Evolutionary conservation across 2,329 filamentous ascomycete genomes (phyloP), one percentile per base, ranked within the genome.

Genomic region (Davidsoniella virescens): DNA sequence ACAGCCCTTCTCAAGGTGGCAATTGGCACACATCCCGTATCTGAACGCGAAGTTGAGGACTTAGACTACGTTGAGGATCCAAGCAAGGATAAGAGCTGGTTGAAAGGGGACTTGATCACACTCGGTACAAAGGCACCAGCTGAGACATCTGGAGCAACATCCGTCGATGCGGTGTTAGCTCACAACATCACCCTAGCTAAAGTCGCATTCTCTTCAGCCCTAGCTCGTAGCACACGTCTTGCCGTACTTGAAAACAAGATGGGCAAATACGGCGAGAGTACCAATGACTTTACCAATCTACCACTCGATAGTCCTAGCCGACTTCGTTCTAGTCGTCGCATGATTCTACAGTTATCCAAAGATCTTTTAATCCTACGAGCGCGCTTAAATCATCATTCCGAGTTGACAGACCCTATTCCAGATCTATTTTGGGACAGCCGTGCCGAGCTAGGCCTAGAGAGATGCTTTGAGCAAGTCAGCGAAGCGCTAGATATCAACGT

Each of bases 351-450:
- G 57, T 94, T 95, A 66, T 96, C 92, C 0, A 92, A 92, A 54
- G 87, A 96, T 64, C 73, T 98, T 5, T 75, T 96, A 16, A 83
- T 81, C 59, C 78, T 96, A 47, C 82, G 92, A 44, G 90, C 90
- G 1, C 87, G 94, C 60, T 73, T 98, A 45, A 98, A 98, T 61
- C 82, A 96, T 58, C 96, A 96, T 68, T 94, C 87, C 1, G 92
- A 96, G 64, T 76, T 98, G 33, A 96, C 92, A 0, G 92, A 98
- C 66, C 87, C 85, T 16, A 73, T 96, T 16, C 92, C 92, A 0
- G 92, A 98, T 65, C 78, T 96, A 43, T 95, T 98, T 67, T 98
- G 92, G 92, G 92, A 98, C 63, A 84, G 77, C 57, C 76, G 80
- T 46, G 83, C 92, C 58, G 88, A 95, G 63, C 76, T 95, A 2